A percentile compares a stretch with the other conserved stretches of the same genome.
phyloP scores from a whole-genome alignment of 495 filamentous ascomycete genomes.

The Chaetomium cochliodes region DNA sequence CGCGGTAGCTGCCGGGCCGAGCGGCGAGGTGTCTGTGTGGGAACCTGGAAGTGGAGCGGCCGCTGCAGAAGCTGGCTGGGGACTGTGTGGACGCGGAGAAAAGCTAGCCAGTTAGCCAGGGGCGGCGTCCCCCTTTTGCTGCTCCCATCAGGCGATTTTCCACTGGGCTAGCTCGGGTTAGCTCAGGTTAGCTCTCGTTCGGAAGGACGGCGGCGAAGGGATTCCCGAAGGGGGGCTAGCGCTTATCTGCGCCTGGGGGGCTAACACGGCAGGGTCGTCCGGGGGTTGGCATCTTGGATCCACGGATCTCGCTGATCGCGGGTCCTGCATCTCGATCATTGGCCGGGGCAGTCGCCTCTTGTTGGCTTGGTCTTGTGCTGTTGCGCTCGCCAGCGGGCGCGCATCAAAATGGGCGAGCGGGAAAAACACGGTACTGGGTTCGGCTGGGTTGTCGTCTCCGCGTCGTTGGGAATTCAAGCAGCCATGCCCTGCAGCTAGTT shows the following conservation, averaged over 20 bases:
- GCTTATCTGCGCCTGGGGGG: not conserved
- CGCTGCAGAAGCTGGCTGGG: not conserved
- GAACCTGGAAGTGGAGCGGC: constrained; percentile 1
- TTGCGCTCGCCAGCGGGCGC: not conserved
- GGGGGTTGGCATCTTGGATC: constrained; percentile 6
- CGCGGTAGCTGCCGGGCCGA: constrained; percentile 15
- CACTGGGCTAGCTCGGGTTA: not conserved
- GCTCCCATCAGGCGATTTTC: not conserved
- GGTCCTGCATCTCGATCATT: constrained; percentile 24
- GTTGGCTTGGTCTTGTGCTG: constrained; percentile 5
- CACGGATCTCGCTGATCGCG: constrained; percentile 21
- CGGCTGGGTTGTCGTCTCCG: constrained; percentile 8
- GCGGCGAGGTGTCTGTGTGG: not conserved
- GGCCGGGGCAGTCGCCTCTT: constrained; percentile 8
- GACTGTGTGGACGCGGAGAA: not conserved
- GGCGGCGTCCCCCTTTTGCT: not conserved
- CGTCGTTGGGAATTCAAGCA: not conserved
- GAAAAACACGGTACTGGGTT: constrained; percentile 6
- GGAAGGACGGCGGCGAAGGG: constrained; percentile 6
- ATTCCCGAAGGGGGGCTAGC: constrained; percentile 7
- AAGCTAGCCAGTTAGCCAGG: not conserved
- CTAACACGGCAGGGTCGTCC: constrained; percentile 4
- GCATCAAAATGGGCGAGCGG: constrained; percentile 1
- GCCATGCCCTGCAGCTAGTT: constrained; percentile 8
- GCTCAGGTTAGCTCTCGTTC: not conserved